Evolutionary conservation across 1,284 basidiomycete genomes (phyloP).

Genomic region (Rhodotorula sp.): DNA sequence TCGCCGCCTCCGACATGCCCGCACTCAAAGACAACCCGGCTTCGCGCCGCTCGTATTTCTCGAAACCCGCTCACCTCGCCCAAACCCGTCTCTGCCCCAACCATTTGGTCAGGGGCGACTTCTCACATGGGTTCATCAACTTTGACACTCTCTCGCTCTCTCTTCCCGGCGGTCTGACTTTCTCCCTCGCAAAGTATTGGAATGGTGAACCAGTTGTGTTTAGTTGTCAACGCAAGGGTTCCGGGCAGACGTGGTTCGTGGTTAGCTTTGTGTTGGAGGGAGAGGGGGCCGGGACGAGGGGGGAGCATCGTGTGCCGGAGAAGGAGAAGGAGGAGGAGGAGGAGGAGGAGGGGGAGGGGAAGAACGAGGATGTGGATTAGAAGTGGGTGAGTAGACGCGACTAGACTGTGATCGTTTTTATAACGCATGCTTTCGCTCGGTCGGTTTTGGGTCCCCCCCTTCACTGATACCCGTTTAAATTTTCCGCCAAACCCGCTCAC

Average conservation of each 20-base stretch:
- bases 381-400: background rate
- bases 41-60: constrained; percentile 36
- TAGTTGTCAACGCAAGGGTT: constrained; percentile 5
- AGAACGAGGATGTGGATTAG: constrained; percentile 16
- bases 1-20: constrained; percentile 52
- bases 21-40: constrained; percentile 55
- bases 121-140: constrained; percentile 39
- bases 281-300: constrained; percentile 6
- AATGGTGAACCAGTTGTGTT: constrained; percentile 29
- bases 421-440: background rate
- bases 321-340: background rate
- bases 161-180: constrained; percentile 31
- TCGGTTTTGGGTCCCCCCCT: background rate
- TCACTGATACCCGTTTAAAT: background rate
- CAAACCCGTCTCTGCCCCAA: constrained; percentile 3
- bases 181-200: constrained; percentile 37
- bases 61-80: constrained; percentile 18
- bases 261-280: constrained; percentile 35
- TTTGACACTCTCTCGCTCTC: constrained; percentile 39
- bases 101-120: constrained; percentile 33
- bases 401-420: background rate
- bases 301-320: background rate
- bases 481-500: background rate
- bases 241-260: constrained; percentile 26
- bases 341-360: background rate